A percentile compares a stretch with the other conserved stretches of the same genome.
phyloP scores from a whole-genome alignment of 2,329 filamentous ascomycete genomes.

The Aspergillus hortae region DNA sequence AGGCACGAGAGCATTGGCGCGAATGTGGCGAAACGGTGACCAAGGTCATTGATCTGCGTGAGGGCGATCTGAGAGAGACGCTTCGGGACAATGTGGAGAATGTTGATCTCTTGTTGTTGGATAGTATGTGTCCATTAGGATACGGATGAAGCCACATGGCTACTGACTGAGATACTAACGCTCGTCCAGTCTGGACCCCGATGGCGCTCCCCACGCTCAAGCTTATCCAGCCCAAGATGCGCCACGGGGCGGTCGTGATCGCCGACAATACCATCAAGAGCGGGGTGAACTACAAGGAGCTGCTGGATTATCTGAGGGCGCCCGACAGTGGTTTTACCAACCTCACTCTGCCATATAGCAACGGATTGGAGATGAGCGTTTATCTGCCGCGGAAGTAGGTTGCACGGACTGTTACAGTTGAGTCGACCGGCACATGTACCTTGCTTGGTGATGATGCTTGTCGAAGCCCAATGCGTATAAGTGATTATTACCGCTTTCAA shows the following conservation, averaged over 20 bases:
- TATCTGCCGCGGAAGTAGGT: slow-evolving; percentile 19
- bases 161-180: not conserved
- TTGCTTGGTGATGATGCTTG: not conserved
- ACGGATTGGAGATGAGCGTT: slow-evolving; percentile 47
- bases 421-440: not conserved
- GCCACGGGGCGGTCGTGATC: slow-evolving; percentile 48
- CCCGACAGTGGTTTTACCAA: slow-evolving; percentile 49
- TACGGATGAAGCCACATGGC: not conserved
- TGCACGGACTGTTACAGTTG: not conserved
- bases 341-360: slow-evolving; percentile 47
- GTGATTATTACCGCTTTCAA: not conserved
- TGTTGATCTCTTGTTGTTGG: slow-evolving; percentile 58
- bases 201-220: slow-evolving; percentile 53
- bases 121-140: slow-evolving; percentile 50
- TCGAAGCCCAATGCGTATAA: not conserved
- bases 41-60: slow-evolving; percentile 53
- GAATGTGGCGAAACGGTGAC: slow-evolving; percentile 49
- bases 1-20: slow-evolving; percentile 54
- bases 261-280: slow-evolving; percentile 48
- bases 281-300: slow-evolving; percentile 35
- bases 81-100: slow-evolving; percentile 47
- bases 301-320: slow-evolving; percentile 31
- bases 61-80: slow-evolving; percentile 57
- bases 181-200: slow-evolving; percentile 16
- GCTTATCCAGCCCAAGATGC: slow-evolving; percentile 45